Percentiles rank a stretch among this genome's conserved stretches.
These are phyloP conservation scores for Exophiala aquamarina DNA, from an alignment of 2,329 filamentous ascomycete species.

Conservation along the genomic window DNA sequence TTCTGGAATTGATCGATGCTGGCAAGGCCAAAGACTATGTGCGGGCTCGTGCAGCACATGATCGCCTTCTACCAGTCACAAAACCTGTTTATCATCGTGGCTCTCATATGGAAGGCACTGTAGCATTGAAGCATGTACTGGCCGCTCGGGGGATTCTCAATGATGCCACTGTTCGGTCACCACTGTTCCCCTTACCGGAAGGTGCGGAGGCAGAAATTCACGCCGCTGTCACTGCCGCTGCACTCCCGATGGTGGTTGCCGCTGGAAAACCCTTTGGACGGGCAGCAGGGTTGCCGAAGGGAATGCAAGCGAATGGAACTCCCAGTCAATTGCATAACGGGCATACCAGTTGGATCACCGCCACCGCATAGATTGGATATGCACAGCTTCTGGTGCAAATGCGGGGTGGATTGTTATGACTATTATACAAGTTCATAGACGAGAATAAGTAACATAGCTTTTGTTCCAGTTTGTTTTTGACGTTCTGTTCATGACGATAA, in stretches of 20 bases:
- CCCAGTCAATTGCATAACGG: neutral
- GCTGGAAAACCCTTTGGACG: neutral
- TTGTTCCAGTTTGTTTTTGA: too few relatives aligned
- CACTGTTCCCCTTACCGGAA: constrained; percentile 36
- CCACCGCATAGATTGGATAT: neutral
- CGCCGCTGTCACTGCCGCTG: neutral
- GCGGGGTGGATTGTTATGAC: too few relatives aligned
- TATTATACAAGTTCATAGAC: too few relatives aligned
- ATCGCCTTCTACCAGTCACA: constrained; percentile 51
- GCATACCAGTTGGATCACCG: neutral
- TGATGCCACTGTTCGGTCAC: constrained; percentile 52
- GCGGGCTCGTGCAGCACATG: constrained; percentile 50
- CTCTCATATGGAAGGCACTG: constrained; percentile 58
- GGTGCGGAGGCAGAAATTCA: neutral
- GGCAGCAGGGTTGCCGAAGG: neutral
- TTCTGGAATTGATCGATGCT: neutral
- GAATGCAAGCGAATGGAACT: neutral
- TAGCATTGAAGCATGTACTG: constrained; percentile 53
- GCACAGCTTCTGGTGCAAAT: too few relatives aligned
- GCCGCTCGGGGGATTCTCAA: constrained; percentile 51
- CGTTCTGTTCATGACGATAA: too few relatives aligned
- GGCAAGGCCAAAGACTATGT: constrained; percentile 41
- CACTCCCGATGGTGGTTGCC: neutral
- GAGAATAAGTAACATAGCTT: too few relatives aligned
- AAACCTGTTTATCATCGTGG: constrained; percentile 57